Percentiles rank a stretch among this genome's conserved stretches.
These are phyloP conservation scores for Suhomyces canberraensis DNA, from an alignment of 805 yeast genomes.

Conservation along the genomic window DNA sequence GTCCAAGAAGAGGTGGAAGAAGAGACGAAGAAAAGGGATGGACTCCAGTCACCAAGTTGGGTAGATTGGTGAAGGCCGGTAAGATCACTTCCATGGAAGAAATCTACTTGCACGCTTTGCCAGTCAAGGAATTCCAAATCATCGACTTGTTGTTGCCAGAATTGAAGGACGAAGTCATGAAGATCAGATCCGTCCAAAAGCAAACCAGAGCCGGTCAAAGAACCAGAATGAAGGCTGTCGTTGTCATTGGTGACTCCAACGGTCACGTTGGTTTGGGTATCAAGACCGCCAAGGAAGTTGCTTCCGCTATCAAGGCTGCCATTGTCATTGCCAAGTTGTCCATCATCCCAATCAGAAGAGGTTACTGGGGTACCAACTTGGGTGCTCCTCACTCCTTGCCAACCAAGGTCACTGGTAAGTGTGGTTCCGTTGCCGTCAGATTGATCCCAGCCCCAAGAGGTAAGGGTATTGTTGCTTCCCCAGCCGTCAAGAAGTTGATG, in stretches of 20 bases:
- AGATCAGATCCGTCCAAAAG: constrained; percentile 99
- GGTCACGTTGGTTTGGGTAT: constrained; percentile 99
- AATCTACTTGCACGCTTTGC: constrained; percentile 98
- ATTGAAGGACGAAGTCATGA: constrained; percentile 98
- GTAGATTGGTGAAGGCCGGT: constrained; percentile 99
- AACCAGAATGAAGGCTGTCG: constrained; percentile 99
- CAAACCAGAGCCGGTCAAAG: constrained; percentile 99
- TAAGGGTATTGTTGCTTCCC: constrained; percentile 99
- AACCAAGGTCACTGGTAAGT: constrained; percentile 98
- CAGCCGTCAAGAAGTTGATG: constrained; percentile 98
- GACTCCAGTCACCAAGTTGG: constrained; percentile 99
- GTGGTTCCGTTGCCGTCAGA: constrained; percentile 99
- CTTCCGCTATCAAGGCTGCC: constrained; percentile 99
- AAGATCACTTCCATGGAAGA: constrained; percentile 95
- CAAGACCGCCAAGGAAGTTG: constrained; percentile 99
- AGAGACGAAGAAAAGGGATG: constrained; percentile 96
- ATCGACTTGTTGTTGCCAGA: constrained; percentile 94
- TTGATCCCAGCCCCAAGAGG: constrained; percentile 99
- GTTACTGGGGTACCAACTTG: constrained; percentile 99
- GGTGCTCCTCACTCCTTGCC: constrained; percentile 99
- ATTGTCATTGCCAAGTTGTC: constrained; percentile 98
- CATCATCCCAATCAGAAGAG: constrained; percentile 99
- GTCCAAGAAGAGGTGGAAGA: constrained; percentile 60
- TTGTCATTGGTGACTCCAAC: constrained; percentile 98
- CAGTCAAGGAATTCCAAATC: constrained; percentile 99